Percentiles rank a stretch among this genome's conserved stretches.
Conservation (phyloP, 164 flowering plant genomes). For the Tinospora cordifolia region DNA sequence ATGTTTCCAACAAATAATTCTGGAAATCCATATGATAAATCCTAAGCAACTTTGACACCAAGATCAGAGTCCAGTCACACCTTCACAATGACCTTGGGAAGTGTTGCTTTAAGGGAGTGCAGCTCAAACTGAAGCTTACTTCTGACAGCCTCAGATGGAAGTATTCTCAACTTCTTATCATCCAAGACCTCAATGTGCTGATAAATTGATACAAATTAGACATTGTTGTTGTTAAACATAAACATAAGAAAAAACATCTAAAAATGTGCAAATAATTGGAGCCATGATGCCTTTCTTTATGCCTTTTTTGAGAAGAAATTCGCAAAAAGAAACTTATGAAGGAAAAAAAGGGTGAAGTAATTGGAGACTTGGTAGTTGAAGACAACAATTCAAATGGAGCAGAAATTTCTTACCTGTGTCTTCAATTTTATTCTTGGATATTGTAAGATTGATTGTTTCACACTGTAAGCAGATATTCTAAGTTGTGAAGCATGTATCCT, state of each 20-base stretch:
- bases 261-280: not conserved
- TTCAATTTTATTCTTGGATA: slow-evolving; percentile 47
- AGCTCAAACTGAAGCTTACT: slow-evolving; percentile 53
- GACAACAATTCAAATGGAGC: not conserved
- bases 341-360: not conserved
- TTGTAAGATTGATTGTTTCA: slow-evolving; percentile 50
- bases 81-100: slow-evolving; percentile 66
- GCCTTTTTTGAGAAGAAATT: too few species aligned
- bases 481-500: slow-evolving; percentile 49
- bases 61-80: slow-evolving; percentile 29
- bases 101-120: slow-evolving; percentile 42
- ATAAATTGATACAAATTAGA: slow-evolving; percentile 13
- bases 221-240: slow-evolving; percentile 3
- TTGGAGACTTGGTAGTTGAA: not conserved
- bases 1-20: not conserved
- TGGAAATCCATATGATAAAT: not conserved
- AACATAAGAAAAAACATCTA: not conserved
- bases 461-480: slow-evolving; percentile 45
- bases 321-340: too few species aligned
- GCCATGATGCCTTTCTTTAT: not conserved
- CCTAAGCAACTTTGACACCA: too few species aligned
- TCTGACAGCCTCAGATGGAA: slow-evolving; percentile 42
- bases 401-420: slow-evolving; percentile 32
- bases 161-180: slow-evolving; percentile 42
- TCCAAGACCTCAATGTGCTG: slow-evolving; percentile 59